Conservation (phyloP, 2,329 filamentous ascomycete species). For the Aurifilum marmelostoma region DNA sequence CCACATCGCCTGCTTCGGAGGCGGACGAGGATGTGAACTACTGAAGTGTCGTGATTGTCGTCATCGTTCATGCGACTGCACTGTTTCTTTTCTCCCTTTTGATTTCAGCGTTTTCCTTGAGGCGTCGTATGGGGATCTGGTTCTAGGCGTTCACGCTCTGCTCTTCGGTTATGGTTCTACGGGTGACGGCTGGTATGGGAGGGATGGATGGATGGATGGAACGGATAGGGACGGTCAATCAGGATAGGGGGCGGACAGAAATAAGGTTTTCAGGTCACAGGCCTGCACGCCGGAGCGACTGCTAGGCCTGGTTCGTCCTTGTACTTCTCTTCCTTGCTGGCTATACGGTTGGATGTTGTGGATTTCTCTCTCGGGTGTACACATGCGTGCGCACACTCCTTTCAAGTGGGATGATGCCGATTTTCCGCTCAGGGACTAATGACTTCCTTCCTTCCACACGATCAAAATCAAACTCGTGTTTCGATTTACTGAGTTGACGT, state of each 20-base stretch:
- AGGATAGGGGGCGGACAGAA: slow-evolving; percentile 1
- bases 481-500: neutral
- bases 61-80: neutral
- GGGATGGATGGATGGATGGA: neutral
- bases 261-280: neutral
- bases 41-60: neutral
- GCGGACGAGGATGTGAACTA: slow-evolving; percentile 17
- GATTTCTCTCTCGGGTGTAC: neutral
- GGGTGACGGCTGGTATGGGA: slow-evolving; percentile 3
- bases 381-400: neutral
- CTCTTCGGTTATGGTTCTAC: neutral
- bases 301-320: neutral
- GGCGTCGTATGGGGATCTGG: slow-evolving; percentile 1
- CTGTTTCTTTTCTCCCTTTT: neutral
- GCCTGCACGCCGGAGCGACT: neutral
- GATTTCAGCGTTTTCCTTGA: slow-evolving; percentile 9
- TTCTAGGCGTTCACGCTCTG: neutral
- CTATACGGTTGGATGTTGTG: neutral
- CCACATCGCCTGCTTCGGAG: slow-evolving; percentile 23
- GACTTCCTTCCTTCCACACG: neutral
- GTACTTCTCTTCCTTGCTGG: neutral
- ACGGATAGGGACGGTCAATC: slow-evolving; percentile 3
- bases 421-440: neutral
- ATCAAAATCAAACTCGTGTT: neutral
- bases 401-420: neutral